Base-by-base conservation (phyloP, 768 basidiomycete genomes). In the Mycena sanguinolenta region DNA sequence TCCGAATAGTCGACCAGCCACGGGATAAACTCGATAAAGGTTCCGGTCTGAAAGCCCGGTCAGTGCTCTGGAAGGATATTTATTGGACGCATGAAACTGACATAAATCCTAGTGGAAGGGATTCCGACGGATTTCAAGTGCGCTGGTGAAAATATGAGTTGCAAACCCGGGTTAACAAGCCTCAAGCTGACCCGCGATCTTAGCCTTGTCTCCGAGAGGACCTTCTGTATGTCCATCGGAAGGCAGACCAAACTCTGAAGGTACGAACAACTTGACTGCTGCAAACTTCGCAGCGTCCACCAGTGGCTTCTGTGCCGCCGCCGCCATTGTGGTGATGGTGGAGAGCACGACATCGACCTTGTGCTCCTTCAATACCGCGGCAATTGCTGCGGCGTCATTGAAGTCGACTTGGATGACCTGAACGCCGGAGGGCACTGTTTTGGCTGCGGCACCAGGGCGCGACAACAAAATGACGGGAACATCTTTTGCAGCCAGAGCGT, bases 401-500 rank as follows among this genome's bases (percentile, higher is more conserved):
- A 36, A 79, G 53, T 82, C 78, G 38, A 81, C 79, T 17, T 62
- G 71, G 8, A 55, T 77, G n/a, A 78, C 50, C 27, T 75, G 75
- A 17, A 77, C 80, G 42, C 78, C 78, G 2, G 65, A 23, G 14
- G 74, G 75, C 25, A 71, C 63, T 7, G 53, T 42, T 42, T 72
- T 71, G 19, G 14, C n/a, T 16, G 42, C 13, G 27, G 70, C 54
- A 2, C 65, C 59, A 3, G 67, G 46, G 10, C 75, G 72, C 16
- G 75, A 70, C 46, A 77, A 67, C 0, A 75, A 70, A 39, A 77
- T 28, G 8, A 74, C 60, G 19, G 69, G 46, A 23, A 69, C 69
- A 8, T 68, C 61, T 23, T 94, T 74, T 84, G 90, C 66, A 70
- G 92, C 32, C 87, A 87, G 64, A 85, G 85, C 68, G 72, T 60